These are phyloP conservation scores for Teunomyces funiuensis DNA, from an alignment of 805 yeast genomes.

Conservation along the genomic window DNA sequence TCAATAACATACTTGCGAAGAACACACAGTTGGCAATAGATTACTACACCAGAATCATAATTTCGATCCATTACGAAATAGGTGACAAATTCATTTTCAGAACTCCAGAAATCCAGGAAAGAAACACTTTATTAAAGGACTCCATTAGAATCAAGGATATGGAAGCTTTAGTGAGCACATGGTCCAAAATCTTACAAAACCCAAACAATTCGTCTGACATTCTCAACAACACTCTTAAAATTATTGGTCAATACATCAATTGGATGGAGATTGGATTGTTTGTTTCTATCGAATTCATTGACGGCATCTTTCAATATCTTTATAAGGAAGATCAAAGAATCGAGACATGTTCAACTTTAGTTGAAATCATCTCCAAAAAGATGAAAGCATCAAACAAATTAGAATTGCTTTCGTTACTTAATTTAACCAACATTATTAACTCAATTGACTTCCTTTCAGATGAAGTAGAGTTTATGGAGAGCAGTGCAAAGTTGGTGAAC, in stretches of 20 bases:
- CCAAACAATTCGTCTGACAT: slow-evolving; percentile 42
- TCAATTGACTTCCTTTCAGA: slow-evolving; percentile 32
- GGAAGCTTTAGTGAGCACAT: slow-evolving; percentile 57
- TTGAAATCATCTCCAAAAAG: slow-evolving; percentile 71
- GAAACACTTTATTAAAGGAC: slow-evolving; percentile 78
- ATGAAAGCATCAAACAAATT: slow-evolving; percentile 74
- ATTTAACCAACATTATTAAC: slow-evolving; percentile 56
- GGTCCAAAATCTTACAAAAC: slow-evolving; percentile 59
- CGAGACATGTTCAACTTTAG: slow-evolving; percentile 56
- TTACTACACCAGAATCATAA: slow-evolving; percentile 69
- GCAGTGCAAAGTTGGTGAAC: slow-evolving; percentile 70
- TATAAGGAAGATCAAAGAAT: slow-evolving; percentile 48
- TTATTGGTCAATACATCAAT: slow-evolving; percentile 81
- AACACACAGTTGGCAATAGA: slow-evolving; percentile 50
- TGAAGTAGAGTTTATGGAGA: slow-evolving; percentile 68
- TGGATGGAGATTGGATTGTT: slow-evolving; percentile 89
- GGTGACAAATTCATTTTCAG: slow-evolving; percentile 87
- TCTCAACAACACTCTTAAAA: slow-evolving; percentile 56
- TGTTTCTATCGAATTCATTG: slow-evolving; percentile 58
- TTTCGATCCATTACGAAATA: slow-evolving; percentile 82
- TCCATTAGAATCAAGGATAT: slow-evolving; percentile 76
- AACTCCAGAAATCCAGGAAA: slow-evolving; percentile 57
- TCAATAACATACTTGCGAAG: slow-evolving; percentile 17
- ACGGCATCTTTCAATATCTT: slow-evolving; percentile 58
- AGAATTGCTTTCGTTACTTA: slow-evolving; percentile 65